A percentile compares a stretch with the other conserved stretches of the same genome.
These are phyloP conservation scores for Hypoxylon intermedium DNA, from an alignment of 495 filamentous ascomycete species.

Conservation along the genomic window DNA sequence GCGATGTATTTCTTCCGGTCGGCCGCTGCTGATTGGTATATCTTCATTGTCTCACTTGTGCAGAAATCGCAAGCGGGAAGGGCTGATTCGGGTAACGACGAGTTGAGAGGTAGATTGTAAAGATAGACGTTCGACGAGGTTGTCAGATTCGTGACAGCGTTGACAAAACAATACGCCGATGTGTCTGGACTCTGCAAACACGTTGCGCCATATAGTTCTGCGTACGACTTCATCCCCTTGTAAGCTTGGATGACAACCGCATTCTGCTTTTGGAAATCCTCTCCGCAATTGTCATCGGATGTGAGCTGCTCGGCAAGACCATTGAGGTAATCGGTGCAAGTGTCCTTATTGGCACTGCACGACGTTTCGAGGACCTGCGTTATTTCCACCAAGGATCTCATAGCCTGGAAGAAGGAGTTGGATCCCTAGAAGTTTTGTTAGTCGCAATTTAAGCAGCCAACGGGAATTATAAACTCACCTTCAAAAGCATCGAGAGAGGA, in stretches of 20 bases:
- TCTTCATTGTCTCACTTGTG: slow-evolving; percentile 70
- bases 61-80: slow-evolving; percentile 75
- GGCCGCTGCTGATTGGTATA: slow-evolving; percentile 68
- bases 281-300: slow-evolving; percentile 65
- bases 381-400: slow-evolving; percentile 68
- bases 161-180: slow-evolving; percentile 76
- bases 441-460: not conserved
- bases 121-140: slow-evolving; percentile 73
- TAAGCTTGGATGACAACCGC: slow-evolving; percentile 77
- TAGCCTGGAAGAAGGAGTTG: slow-evolving; percentile 74
- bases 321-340: slow-evolving; percentile 67
- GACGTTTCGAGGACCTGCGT: slow-evolving; percentile 74
- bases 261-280: slow-evolving; percentile 71
- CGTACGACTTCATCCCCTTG: slow-evolving; percentile 72
- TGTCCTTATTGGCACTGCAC: slow-evolving; percentile 66
- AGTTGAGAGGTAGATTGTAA: slow-evolving; percentile 85
- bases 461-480: slow-evolving; percentile 50
- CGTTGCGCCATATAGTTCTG: slow-evolving; percentile 75
- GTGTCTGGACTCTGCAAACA: slow-evolving; percentile 69
- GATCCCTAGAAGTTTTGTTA: slow-evolving; percentile 55
- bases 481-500: slow-evolving; percentile 76
- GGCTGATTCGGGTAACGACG: slow-evolving; percentile 65
- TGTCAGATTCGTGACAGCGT: slow-evolving; percentile 77
- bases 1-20: slow-evolving; percentile 64
- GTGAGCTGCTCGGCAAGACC: slow-evolving; percentile 66